Evolutionary conservation across 2,329 filamentous ascomycete genomes (phyloP).

Genomic region (Eurotiales sp.): DNA sequence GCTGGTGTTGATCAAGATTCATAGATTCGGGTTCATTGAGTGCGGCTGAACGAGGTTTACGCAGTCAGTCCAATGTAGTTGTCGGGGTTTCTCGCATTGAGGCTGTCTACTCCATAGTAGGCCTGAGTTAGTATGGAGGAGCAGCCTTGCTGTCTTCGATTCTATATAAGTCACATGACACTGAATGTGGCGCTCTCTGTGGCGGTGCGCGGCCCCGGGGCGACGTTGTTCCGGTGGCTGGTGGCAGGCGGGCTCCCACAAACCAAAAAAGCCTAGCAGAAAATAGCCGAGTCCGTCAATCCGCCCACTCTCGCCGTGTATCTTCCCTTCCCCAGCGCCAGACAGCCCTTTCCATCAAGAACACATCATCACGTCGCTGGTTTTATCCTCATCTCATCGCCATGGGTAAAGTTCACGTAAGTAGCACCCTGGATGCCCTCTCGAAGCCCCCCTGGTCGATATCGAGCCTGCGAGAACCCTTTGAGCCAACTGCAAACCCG

Average conservation of each 20-base stretch:
- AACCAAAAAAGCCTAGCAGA: slow-evolving; percentile 3
- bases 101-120: too few species aligned
- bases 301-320: neutral
- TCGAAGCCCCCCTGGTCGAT: neutral
- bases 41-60: too few species aligned
- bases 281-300: slow-evolving; percentile 9
- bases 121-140: too few species aligned
- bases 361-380: slow-evolving; percentile 1
- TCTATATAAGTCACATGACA: too few species aligned
- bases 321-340: neutral
- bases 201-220: neutral
- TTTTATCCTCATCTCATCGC: slow-evolving; percentile 9
- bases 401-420: slow-evolving; percentile 18
- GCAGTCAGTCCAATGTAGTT: too few species aligned
- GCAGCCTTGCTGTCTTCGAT: too few species aligned
- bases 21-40: too few species aligned
- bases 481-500: neutral
- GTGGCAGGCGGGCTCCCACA: slow-evolving; percentile 13
- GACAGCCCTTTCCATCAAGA: neutral
- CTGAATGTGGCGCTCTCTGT: neutral
- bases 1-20: too few species aligned
- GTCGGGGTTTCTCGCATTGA: too few species aligned
- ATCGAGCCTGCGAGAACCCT: neutral
- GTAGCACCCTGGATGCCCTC: neutral
- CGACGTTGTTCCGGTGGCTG: slow-evolving; percentile 8